Conservation (phyloP, 192 early-diverging fungal species). For the Neocallimastix lanati region DNA sequence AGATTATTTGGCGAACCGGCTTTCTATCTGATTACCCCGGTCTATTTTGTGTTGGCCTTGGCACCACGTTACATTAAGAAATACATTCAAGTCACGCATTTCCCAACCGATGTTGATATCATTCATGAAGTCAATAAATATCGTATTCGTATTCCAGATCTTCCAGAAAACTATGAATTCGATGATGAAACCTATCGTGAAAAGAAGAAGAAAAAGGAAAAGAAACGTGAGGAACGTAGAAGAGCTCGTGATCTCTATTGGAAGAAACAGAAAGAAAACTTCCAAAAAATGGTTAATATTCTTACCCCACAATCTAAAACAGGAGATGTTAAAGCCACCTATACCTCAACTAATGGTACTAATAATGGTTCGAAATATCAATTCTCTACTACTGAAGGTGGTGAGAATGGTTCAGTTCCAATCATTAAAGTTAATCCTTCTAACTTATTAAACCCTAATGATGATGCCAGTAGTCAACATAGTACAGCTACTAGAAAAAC, state of each 20-base stretch:
- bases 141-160: slow-evolving; percentile 1
- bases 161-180: background rate
- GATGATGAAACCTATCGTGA: background rate
- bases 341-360: too few species aligned
- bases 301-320: background rate
- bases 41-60: slow-evolving; percentile 51
- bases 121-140: slow-evolving; percentile 28
- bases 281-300: background rate
- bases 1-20: slow-evolving; percentile 38
- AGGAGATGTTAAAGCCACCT: too few species aligned
- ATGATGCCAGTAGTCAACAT: background rate
- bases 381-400: too few species aligned
- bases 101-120: slow-evolving; percentile 44
- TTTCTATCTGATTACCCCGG: slow-evolving; percentile 56
- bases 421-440: background rate
- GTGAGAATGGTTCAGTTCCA: too few species aligned
- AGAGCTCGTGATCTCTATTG: background rate
- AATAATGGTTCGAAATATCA: too few species aligned
- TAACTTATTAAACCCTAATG: background rate
- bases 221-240: background rate
- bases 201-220: background rate
- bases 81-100: slow-evolving; percentile 44
- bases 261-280: background rate
- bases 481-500: background rate
- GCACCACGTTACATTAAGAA: slow-evolving; percentile 47